A percentile compares a stretch with the other conserved stretches of the same genome.
Evolutionary conservation across 2,329 filamentous ascomycete genomes (phyloP).

Genomic region (Venturia carpophila): DNA sequence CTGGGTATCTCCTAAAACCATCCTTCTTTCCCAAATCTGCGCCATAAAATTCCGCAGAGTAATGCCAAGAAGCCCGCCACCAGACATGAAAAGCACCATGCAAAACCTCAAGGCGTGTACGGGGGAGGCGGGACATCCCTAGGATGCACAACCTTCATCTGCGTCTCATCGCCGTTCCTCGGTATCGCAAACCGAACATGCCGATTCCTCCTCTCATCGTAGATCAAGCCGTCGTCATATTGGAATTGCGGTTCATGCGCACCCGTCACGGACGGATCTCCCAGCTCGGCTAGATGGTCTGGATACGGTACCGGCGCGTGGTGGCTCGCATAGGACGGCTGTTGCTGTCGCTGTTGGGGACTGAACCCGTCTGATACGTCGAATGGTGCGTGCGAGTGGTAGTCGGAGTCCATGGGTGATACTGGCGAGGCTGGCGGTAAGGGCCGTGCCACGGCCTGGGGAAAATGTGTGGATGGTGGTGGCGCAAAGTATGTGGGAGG

Average conservation of each 20-base stretch:
- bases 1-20: background rate
- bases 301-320: slow-evolving; percentile 1
- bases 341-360: background rate
- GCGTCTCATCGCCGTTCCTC: background rate
- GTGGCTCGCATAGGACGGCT: background rate
- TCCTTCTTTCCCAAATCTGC: background rate
- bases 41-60: background rate
- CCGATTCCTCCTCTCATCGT: slow-evolving; percentile 5
- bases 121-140: slow-evolving; percentile 9
- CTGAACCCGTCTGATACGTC: slow-evolving; percentile 7
- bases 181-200: background rate
- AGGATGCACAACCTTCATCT: background rate
- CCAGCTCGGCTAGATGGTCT: slow-evolving; percentile 4
- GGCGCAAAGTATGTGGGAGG: background rate
- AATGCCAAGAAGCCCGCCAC: background rate
- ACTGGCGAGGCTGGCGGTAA: background rate
- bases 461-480: background rate
- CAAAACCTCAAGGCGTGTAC: background rate
- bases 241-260: background rate
- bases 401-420: background rate
- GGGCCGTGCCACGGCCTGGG: background rate
- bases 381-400: slow-evolving; percentile 2
- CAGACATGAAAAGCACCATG: background rate
- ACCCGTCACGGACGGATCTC: background rate
- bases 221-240: slow-evolving; percentile 4